Base-by-base conservation (phyloP, 192 early-diverging fungal species). In the Coemansia erecta region DNA sequence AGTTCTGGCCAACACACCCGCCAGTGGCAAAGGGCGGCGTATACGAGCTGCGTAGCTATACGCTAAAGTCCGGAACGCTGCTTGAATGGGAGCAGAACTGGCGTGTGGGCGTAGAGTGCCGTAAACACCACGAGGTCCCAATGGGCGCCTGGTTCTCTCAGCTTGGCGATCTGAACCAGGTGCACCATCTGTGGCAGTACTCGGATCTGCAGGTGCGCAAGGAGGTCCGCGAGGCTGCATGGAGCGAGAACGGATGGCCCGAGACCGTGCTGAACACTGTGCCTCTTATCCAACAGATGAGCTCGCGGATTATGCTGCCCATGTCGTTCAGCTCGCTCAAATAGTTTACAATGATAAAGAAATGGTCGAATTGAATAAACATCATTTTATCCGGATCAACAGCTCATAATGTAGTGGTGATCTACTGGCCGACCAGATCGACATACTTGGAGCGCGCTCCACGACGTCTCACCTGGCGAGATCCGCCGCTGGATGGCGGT, bases 91-190 rank as follows among this genome's bases (percentile, higher is more conserved):
- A 94, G 72, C 81, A 86, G 24, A 85, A 93, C 71, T 95, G 92
- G 94, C 82, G 87, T 19, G 81, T 85, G 28, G 94, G 94, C 57
- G 82, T 97, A 18, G 92, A 94, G 56, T 94, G 90, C 63, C 82
- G 94, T 24, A 80, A 85, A 43, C 86, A 92, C 70, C 90, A 90
- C 66, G 92, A 92, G 64, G 88, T 91, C 61, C 95, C 93, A 24
- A 89, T 97, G 53, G 95, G 95, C 13, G 95, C 93, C 5, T 97
- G 95, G 95, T 97, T 97, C 70, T 89, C 86, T 42, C 95, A 97
- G 79, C 82, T 95, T 23, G 93, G 93, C 19, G 69, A 83, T 17
- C 71, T 97, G 42, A 92, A 94, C 70, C 85, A 85, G 57, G 94
- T 97, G 5, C 93, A 95, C 70, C 94, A 97, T 56, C 86, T 94